Evolutionary conservation across 257 asterid species (phyloP).

Genomic region (Fraxinus cuspidata): DNA sequence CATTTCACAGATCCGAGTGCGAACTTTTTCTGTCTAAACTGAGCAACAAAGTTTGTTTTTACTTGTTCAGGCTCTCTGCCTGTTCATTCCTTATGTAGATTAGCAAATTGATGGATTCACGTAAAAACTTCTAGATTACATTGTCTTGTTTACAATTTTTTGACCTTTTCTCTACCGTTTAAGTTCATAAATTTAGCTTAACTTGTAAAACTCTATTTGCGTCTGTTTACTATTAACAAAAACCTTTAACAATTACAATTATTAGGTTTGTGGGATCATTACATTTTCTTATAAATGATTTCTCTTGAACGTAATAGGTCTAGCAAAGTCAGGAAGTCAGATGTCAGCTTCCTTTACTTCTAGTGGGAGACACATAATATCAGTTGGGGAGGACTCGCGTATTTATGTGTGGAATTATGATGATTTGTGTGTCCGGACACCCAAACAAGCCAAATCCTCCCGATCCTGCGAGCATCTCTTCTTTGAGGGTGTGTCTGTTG

Average conservation of each 20-base stretch:
- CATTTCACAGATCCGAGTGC: background rate
- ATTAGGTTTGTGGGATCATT: background rate
- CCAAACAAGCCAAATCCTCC: conserved; percentile 50
- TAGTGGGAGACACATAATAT: conserved; percentile 61
- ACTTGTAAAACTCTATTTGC: background rate
- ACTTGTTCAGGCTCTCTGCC: background rate
- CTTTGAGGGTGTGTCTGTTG: conserved; percentile 50
- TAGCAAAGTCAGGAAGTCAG: conserved; percentile 65
- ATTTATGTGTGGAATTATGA: conserved; percentile 70
- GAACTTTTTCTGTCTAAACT: background rate
- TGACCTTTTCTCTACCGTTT: background rate
- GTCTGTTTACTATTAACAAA: too few relatives aligned
- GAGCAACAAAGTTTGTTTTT: background rate
- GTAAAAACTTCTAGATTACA: background rate
- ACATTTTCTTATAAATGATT: conserved; percentile 5
- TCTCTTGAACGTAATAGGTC: conserved; percentile 39
- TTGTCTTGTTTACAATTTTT: too few relatives aligned
- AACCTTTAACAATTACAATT: background rate
- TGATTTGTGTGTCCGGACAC: conserved; percentile 38
- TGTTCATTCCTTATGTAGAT: background rate
- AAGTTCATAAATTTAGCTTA: too few relatives aligned
- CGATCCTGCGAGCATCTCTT: conserved; percentile 73
- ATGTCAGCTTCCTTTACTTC: conserved; percentile 68
- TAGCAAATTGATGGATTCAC: background rate
- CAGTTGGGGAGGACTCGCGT: conserved; percentile 75